phyloP scores from a whole-genome alignment of 2,329 filamentous ascomycete genomes.

The Fusarium lateritium region DNA sequence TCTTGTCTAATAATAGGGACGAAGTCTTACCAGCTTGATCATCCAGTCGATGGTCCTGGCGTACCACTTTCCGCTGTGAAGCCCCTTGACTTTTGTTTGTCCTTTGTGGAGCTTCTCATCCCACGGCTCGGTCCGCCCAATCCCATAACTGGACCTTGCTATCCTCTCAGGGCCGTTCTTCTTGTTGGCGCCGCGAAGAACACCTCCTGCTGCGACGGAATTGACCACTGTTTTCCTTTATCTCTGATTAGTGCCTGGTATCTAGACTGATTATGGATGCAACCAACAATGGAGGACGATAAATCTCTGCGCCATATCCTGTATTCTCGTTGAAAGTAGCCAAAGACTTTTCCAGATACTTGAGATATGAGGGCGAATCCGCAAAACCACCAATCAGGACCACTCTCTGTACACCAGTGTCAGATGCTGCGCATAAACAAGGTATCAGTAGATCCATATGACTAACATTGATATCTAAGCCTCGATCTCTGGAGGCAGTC shows the following conservation, averaged over 20 bases:
- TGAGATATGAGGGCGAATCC: background rate
- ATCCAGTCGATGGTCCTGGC: background rate
- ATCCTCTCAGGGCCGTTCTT: background rate
- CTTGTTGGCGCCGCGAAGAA: constrained; percentile 9
- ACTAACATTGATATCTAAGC: background rate
- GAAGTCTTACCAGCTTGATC: background rate
- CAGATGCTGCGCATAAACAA: background rate
- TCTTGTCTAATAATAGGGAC: background rate
- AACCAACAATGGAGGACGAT: background rate
- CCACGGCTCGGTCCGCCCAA: background rate
- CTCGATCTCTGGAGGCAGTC: background rate
- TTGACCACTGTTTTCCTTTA: background rate
- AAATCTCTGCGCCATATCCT: background rate
- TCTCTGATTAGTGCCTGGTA: background rate
- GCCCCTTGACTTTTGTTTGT: accelerated
- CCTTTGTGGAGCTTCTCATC: background rate
- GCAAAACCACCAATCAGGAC: constrained; percentile 21
- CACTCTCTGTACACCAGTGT: background rate
- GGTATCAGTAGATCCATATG: background rate
- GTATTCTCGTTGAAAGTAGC: background rate
- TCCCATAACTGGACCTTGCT: background rate
- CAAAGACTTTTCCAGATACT: background rate
- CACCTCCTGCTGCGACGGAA: constrained; percentile 12
- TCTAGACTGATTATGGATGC: no score
- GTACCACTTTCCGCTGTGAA: accelerated